phyloP scores from a whole-genome alignment of 2,329 filamentous ascomycete genomes.

The Xylariaceae sp. region DNA sequence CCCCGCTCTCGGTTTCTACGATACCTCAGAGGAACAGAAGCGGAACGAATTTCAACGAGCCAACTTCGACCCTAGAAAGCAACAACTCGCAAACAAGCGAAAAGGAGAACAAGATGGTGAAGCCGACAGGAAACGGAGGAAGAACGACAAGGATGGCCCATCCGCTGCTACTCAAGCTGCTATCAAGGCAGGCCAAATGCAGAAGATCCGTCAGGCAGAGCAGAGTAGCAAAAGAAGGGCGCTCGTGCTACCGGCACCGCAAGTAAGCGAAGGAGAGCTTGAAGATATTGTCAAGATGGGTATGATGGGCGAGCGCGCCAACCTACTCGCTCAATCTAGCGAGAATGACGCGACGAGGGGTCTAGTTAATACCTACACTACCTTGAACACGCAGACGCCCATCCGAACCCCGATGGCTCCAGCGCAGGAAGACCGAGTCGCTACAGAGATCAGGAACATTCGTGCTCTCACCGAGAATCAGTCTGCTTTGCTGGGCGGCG shows the following conservation, averaged over 20 bases:
- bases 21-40: slow-evolving; percentile 75
- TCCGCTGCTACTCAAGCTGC: slow-evolving; percentile 79
- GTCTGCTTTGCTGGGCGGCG: slow-evolving; percentile 85
- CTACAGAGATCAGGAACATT: slow-evolving; percentile 94
- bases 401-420: slow-evolving; percentile 90
- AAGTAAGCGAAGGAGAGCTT: slow-evolving; percentile 86
- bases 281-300: slow-evolving; percentile 99
- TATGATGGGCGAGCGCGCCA: slow-evolving; percentile 83
- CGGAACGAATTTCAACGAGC: slow-evolving; percentile 80
- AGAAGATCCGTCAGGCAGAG: slow-evolving; percentile 91
- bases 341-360: slow-evolving; percentile 83
- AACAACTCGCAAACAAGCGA: slow-evolving; percentile 83
- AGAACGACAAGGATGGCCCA: slow-evolving; percentile 78
- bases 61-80: slow-evolving; percentile 86
- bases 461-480: slow-evolving; percentile 87
- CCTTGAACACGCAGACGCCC: slow-evolving; percentile 73
- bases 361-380: slow-evolving; percentile 80
- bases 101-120: slow-evolving; percentile 89
- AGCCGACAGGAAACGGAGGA: slow-evolving; percentile 73
- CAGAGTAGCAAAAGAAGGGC: slow-evolving; percentile 88
- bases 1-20: slow-evolving; percentile 83
- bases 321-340: slow-evolving; percentile 64
- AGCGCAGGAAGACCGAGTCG: slow-evolving; percentile 89
- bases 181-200: slow-evolving; percentile 87
- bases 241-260: slow-evolving; percentile 79